Evolutionary conservation across 306 rosid species (phyloP).

Genomic region (Ormosia emarginata): DNA sequence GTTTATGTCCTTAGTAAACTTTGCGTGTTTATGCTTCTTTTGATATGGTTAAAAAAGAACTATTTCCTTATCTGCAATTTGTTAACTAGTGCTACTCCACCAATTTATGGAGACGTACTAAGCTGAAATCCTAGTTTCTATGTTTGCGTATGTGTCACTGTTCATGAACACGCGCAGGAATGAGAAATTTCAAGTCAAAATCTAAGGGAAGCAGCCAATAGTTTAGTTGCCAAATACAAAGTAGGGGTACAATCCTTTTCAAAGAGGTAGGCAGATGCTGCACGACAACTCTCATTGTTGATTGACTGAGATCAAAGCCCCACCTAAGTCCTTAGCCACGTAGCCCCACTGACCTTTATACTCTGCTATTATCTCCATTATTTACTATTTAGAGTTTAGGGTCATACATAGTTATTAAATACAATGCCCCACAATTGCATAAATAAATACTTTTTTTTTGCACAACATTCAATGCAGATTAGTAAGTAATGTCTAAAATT

Average conservation of each 20-base stretch:
- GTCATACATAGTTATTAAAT: not conserved
- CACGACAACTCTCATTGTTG: constrained; percentile 2
- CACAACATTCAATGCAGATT: not conserved
- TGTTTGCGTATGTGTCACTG: not conserved
- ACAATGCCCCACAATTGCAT: constrained; percentile 25
- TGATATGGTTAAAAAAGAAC: not conserved
- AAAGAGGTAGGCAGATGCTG: constrained; percentile 17
- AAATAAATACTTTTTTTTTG: not conserved
- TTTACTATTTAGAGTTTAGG: not conserved
- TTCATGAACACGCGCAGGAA: constrained; percentile 30
- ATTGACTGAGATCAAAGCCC: constrained; percentile 21
- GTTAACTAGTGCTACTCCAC: not conserved
- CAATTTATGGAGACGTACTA: not conserved
- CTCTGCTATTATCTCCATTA: not conserved
- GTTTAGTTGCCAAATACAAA: constrained; percentile 32
- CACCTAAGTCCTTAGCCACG: not conserved
- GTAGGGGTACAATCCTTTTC: constrained; percentile 27
- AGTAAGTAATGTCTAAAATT: not conserved
- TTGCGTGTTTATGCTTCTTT: not conserved
- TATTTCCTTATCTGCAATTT: not conserved
- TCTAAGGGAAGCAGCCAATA: constrained; percentile 23
- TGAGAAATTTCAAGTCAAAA: constrained; percentile 43
- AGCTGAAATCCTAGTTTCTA: not conserved
- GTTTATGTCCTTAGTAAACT: not conserved
- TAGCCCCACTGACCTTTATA: not conserved